A percentile compares a stretch with the other conserved stretches of the same genome.
phyloP scores from a whole-genome alignment of 768 basidiomycete genomes.

The Dendrothele bispora region DNA sequence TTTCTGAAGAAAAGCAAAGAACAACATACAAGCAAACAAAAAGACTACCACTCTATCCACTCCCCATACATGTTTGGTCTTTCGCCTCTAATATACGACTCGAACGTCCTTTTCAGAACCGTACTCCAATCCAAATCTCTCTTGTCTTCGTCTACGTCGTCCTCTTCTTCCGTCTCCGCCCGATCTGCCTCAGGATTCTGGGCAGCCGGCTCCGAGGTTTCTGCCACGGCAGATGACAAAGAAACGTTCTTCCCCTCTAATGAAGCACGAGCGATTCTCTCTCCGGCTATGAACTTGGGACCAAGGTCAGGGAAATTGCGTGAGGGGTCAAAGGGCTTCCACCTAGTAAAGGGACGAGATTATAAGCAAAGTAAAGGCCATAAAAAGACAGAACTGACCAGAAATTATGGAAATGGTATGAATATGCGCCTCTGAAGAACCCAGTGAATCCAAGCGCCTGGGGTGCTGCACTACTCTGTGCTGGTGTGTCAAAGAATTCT shows the following conservation, averaged over 20 bases:
- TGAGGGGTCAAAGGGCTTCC: constrained; percentile 87
- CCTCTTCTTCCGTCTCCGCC: constrained; percentile 21
- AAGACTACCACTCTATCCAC: constrained; percentile 45
- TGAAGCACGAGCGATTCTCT: constrained; percentile 57
- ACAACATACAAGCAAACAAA: no score
- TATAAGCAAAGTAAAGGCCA: background rate
- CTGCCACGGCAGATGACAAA: background rate
- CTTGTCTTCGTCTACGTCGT: constrained; percentile 56
- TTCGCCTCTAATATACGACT: constrained; percentile 84
- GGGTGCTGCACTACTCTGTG: constrained; percentile 70
- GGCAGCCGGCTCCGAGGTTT: no score
- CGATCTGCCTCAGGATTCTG: no score
- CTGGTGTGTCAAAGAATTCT: constrained; percentile 80
- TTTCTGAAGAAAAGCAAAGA: no score
- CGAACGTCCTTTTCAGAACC: constrained; percentile 93
- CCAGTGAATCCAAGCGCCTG: constrained; percentile 85
- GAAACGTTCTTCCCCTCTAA: constrained; percentile 28
- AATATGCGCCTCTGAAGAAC: constrained; percentile 92
- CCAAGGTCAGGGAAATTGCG: constrained; percentile 94
- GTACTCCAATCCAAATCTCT: constrained; percentile 84
- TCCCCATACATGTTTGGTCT: constrained; percentile 94
- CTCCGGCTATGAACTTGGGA: constrained; percentile 69
- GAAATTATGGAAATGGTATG: constrained; percentile 94
- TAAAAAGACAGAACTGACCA: constrained; percentile 49
- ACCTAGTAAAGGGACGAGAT: no score